Evolutionary conservation across 495 filamentous ascomycete genomes (phyloP), one percentile per base, ranked within the genome.

Genomic region (Aspergillus homomorphus): DNA sequence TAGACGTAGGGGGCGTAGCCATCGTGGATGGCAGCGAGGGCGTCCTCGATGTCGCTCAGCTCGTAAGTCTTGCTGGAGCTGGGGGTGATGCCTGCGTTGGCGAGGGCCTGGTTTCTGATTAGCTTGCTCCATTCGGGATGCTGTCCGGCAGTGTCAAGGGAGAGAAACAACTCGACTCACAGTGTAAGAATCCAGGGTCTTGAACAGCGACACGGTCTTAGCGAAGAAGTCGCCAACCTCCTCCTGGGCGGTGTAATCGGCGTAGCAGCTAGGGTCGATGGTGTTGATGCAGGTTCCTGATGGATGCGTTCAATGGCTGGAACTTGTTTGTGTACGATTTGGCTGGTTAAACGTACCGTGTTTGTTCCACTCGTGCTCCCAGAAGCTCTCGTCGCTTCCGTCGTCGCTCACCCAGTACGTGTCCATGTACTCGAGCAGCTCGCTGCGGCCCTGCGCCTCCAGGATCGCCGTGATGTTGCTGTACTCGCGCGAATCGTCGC

Each of bases 311-410:
- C 19, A 42, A 12, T 38, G 10, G 26, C 10, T 14, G 33, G 33
- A 2, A 12, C 4, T 10, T 2, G 2, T 38, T 2, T 38, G 33
- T 2, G 4, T 2, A 2, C 33, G 7, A 38, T 2, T 10, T 10
- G 10, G 8, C 33, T 2, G 15, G 12, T 2, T 5, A 15, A 20
- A 43, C 41, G 16, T 62, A 62, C 89, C 76, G 63, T 96, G 91
- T 71, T 91, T 93, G 69, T 77, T 80, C 86, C 86, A 95, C 64
- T 93, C 89, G 66, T 92, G 89, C 64, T 84, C 73, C 90, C 89
- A 93, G 65, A 93, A 83, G 18, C 69, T 67, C 60, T 87, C 83
- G n/a, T 50, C 22, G 21, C 21, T n/a, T 22, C 87, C 82, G 51
- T 75, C 28, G 48, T 81, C 70, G 66, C 77, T 73, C 51, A 80